A percentile compares a stretch with the other conserved stretches of the same genome.
These are phyloP conservation scores for Cardiospermum halicacabum DNA, from an alignment of 345 rosid genomes.

Conservation along the genomic window DNA sequence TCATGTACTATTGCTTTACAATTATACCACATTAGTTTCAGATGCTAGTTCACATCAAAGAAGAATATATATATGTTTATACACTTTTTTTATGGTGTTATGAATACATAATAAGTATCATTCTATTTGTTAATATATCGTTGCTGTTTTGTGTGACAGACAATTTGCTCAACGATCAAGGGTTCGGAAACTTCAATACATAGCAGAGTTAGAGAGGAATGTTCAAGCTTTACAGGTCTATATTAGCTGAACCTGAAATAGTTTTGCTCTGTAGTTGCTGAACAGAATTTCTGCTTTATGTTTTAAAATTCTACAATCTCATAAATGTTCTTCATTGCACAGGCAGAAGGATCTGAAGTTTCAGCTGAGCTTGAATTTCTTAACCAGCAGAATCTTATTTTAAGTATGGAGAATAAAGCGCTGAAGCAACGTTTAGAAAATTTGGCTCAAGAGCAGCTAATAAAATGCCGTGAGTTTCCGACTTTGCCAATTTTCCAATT, in stretches of 20 bases:
- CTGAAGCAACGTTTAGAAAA: conserved; percentile 77
- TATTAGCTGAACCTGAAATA: conserved; percentile 12
- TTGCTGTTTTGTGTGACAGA: conserved; percentile 39
- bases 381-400: conserved; percentile 71
- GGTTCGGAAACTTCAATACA: conserved; percentile 96
- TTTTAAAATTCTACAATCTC: conserved; percentile 9
- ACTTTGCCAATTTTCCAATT: background rate
- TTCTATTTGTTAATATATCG: conserved; percentile 13
- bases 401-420: conserved; percentile 89
- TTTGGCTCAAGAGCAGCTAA: conserved; percentile 74
- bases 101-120: background rate
- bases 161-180: conserved; percentile 99
- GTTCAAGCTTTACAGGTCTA: conserved; percentile 94
- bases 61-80: too few species aligned
- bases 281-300: background rate
- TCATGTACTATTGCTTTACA: background rate
- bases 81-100: background rate
- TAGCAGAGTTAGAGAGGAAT: conserved; percentile 96
- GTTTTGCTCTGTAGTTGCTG: background rate
- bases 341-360: conserved; percentile 83
- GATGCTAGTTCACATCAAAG: too few species aligned
- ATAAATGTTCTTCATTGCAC: conserved; percentile 5
- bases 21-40: conserved; percentile 1
- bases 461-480: conserved; percentile 66
- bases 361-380: conserved; percentile 90